Conservation (phyloP, 768 basidiomycete genomes). For the Daedaleopsis nitida region DNA sequence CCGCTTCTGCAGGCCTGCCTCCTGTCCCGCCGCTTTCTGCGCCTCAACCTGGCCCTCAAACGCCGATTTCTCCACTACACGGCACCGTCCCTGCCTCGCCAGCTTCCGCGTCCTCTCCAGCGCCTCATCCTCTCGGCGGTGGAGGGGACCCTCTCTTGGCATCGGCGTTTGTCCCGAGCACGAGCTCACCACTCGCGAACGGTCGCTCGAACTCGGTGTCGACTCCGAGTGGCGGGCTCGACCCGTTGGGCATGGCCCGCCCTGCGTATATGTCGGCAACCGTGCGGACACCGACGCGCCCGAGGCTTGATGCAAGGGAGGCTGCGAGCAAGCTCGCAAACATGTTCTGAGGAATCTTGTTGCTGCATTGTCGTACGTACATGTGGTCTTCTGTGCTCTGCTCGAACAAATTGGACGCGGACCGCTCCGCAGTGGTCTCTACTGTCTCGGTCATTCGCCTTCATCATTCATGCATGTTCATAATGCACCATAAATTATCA, state of each 20-base stretch:
- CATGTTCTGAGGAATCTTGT: constrained; percentile 59
- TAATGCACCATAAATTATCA: not conserved
- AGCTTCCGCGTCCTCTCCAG: constrained; percentile 4
- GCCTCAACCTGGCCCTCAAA: constrained; percentile 18
- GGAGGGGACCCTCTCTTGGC: constrained; percentile 15
- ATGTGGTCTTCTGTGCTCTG: not conserved
- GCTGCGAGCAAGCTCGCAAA: constrained; percentile 91
- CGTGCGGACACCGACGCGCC: constrained; percentile 70
- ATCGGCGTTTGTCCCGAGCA: constrained; percentile 9
- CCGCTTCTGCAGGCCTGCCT: constrained; percentile 7
- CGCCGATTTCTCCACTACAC: constrained; percentile 11
- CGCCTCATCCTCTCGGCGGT: constrained; percentile 14
- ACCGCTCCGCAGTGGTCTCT: not conserved
- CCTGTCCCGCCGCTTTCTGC: constrained; percentile 24
- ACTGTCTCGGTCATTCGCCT: not conserved
- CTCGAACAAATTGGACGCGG: not conserved
- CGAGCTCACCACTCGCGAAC: constrained; percentile 8
- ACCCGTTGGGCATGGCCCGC: constrained; percentile 64
- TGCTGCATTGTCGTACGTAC: not conserved
- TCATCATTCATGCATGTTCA: not conserved
- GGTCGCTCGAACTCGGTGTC: constrained; percentile 18
- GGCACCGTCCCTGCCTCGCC: constrained; percentile 18
- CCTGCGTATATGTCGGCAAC: constrained; percentile 72
- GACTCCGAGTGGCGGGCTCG: constrained; percentile 37
- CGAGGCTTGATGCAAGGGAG: constrained; percentile 79